Percentiles rank a stretch among this genome's conserved stretches.
Conservation (phyloP, 345 rosid genomes). For the Lepidium sativum region DNA sequence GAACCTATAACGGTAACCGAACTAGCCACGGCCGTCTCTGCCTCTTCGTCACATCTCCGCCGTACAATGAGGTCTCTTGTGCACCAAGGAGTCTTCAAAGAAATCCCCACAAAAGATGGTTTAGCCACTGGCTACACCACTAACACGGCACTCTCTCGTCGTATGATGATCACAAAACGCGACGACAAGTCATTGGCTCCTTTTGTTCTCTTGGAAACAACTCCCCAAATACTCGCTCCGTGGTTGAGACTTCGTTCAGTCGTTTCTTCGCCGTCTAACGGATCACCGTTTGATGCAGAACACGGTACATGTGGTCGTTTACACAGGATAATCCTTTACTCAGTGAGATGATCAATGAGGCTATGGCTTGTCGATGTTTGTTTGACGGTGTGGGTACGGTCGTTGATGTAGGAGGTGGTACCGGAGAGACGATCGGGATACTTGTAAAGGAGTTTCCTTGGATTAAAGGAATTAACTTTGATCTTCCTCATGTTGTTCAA, state of each 20-base stretch:
- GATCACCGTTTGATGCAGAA: slow-evolving; percentile 41
- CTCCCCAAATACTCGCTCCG: slow-evolving; percentile 46
- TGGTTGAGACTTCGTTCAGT: slow-evolving; percentile 45
- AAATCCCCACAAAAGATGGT: slow-evolving; percentile 18
- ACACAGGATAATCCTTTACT: slow-evolving; percentile 30
- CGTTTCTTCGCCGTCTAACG: slow-evolving; percentile 15
- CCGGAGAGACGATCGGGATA: slow-evolving; percentile 43
- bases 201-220: slow-evolving; percentile 36
- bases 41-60: slow-evolving; percentile 39
- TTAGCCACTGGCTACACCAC: slow-evolving; percentile 26
- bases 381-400: slow-evolving; percentile 43
- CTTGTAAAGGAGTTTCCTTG: slow-evolving; percentile 51
- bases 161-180: slow-evolving; percentile 23
- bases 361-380: slow-evolving; percentile 59
- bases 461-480: slow-evolving; percentile 59
- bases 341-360: slow-evolving; percentile 40
- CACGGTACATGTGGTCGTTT: slow-evolving; percentile 48
- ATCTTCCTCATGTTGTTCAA: slow-evolving; percentile 59
- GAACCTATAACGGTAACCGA: slow-evolving; percentile 43
- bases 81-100: slow-evolving; percentile 38
- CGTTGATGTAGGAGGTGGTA: slow-evolving; percentile 75
- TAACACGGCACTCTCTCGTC: slow-evolving; percentile 58
- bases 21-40: slow-evolving; percentile 41
- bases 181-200: slow-evolving; percentile 40
- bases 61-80: slow-evolving; percentile 64